Evolutionary conservation across 2,329 filamentous ascomycete species (phyloP).

Genomic region (Allantophomopsis lycopodina): DNA sequence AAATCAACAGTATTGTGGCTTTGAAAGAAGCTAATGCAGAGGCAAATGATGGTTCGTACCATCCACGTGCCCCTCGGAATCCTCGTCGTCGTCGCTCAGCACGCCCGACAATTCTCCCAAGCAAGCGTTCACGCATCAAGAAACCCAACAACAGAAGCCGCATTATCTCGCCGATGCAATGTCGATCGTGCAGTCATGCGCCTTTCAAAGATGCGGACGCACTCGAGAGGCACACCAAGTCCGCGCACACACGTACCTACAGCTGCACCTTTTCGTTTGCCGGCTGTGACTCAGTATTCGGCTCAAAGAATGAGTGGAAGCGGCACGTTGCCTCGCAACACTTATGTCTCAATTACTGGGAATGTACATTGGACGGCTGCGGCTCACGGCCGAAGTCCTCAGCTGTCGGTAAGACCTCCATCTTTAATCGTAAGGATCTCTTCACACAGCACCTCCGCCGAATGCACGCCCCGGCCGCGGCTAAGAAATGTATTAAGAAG

Average conservation of each 20-base stretch:
- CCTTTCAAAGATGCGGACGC: slow-evolving; percentile 30
- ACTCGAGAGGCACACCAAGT: slow-evolving; percentile 32
- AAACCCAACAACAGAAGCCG: slow-evolving; percentile 4
- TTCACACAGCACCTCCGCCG: slow-evolving; percentile 80
- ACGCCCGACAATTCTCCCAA: not conserved
- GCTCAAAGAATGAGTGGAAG: slow-evolving; percentile 91
- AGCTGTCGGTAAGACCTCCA: slow-evolving; percentile 8
- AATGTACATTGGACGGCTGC: slow-evolving; percentile 36
- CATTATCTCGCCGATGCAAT: slow-evolving; percentile 1
- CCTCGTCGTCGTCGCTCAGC: not conserved
- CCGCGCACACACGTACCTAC: slow-evolving; percentile 44
- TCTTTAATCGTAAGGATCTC: slow-evolving; percentile 83
- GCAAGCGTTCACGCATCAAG: slow-evolving; percentile 6
- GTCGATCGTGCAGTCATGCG: slow-evolving; percentile 11
- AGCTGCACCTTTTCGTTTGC: slow-evolving; percentile 68
- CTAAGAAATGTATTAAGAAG: slow-evolving; percentile 23
- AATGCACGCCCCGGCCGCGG: slow-evolving; percentile 54
- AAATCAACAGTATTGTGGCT: slow-evolving; percentile 1
- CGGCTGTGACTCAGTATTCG: slow-evolving; percentile 60
- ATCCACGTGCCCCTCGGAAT: not conserved
- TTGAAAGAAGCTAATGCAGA: slow-evolving; percentile 1
- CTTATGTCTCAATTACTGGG: slow-evolving; percentile 58
- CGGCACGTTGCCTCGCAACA: slow-evolving; percentile 75
- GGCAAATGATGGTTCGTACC: not conserved
- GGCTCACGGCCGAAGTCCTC: slow-evolving; percentile 8